Base-by-base conservation (phyloP, 768 basidiomycete species). In the Mycena floridula region DNA sequence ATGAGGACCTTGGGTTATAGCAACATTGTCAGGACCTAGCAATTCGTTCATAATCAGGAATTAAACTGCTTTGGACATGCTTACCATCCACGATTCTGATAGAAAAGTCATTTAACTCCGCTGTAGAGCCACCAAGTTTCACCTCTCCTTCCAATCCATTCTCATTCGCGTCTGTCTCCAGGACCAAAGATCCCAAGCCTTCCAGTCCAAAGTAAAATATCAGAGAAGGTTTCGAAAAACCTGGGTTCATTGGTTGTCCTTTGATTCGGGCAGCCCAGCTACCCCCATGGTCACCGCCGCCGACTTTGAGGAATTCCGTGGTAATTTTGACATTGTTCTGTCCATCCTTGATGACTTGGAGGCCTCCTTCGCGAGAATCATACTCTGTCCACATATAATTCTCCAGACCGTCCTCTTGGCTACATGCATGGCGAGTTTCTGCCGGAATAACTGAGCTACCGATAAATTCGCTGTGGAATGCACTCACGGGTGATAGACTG, bases 121-220 rank as follows among this genome's bases (percentile, higher is more conserved):
- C 79, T 1, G 89, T 76, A 0, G 75, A 73, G 0, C 94, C 95
- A 12, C 73, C 65, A 48, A 96, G 78, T 25, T 71, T 74, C 46
- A 93, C 62, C 16, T 79, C 73, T 3, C 81, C 89, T 30, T 77
- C 68, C 15, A 94, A 63, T 2, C 92, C 93, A 60, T 86, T 77
- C 49, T 87, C 79, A 40, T 83, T 69, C 54, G 84, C 81, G 25
- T 83, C 81, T 0, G 80, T 85, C 40, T 87, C 83, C 72, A 96
- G 74, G 46, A 86, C 81, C 21, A 97, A 48, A 3, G 76, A 81
- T 12, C 95, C 93, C 1, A 93, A 65, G 0, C 93, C 94, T 54
- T 97, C 92, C 24, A 94, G 63, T 0, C 91, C 92, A 50, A 86
- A 65, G 56, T 97, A 95, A 58, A 91, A 95, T 42, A 97, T 75